Conservation (phyloP, 305 asterid genomes). For the Petunia hybrid region DNA sequence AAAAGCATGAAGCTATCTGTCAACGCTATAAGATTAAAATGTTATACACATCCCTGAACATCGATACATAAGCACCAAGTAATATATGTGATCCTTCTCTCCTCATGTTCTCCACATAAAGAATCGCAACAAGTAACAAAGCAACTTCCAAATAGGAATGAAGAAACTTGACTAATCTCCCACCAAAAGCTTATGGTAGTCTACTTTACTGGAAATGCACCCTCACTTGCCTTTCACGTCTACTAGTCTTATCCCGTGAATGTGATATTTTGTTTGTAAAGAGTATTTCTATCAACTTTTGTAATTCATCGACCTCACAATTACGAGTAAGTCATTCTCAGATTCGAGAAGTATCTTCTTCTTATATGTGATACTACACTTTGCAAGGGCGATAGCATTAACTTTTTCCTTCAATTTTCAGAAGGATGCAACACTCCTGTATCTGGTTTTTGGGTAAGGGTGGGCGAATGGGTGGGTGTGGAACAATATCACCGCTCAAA, state of each 20-base stretch:
- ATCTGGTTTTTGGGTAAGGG: background rate
- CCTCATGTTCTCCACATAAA: background rate
- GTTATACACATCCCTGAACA: too few species aligned
- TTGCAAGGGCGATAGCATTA: background rate
- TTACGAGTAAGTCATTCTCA: background rate
- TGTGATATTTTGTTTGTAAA: background rate
- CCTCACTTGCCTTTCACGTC: background rate
- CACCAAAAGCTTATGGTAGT: background rate
- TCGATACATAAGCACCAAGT: background rate
- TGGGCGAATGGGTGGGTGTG: too few species aligned
- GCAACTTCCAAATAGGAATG: background rate
- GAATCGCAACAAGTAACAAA: too few species aligned
- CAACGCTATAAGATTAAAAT: too few species aligned
- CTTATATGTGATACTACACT: background rate
- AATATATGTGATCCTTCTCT: background rate
- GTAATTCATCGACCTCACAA: background rate
- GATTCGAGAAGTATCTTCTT: background rate
- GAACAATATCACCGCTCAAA: too few species aligned
- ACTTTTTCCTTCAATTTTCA: background rate
- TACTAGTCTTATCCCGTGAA: background rate
- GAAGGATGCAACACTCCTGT: background rate
- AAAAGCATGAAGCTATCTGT: too few species aligned
- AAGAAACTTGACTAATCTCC: background rate
- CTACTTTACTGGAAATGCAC: background rate
- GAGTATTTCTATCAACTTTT: background rate